These are phyloP conservation scores for Globisporangium alternatum DNA, from an alignment of 352 stramenopile species.

Conservation along the genomic window DNA sequence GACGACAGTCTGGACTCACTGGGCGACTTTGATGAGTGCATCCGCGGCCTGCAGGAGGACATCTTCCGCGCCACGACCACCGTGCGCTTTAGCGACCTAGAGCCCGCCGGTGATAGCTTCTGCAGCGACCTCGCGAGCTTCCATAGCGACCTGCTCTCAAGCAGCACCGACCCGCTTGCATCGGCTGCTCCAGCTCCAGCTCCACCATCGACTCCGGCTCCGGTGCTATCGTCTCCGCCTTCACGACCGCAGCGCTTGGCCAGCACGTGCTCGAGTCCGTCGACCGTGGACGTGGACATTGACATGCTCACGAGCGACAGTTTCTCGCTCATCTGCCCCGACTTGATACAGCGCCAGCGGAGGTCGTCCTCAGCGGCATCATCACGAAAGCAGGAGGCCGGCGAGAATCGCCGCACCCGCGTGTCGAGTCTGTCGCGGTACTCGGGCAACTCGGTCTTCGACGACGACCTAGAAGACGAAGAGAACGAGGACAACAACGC, in stretches of 20 bases:
- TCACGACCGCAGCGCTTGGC: background rate
- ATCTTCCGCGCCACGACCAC: conserved; percentile 33
- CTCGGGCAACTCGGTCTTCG: conserved; percentile 32
- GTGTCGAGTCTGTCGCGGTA: conserved; percentile 40
- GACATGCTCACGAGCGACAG: conserved; percentile 46
- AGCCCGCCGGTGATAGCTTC: conserved; percentile 7
- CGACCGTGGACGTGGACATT: conserved; percentile 46
- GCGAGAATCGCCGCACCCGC: conserved; percentile 37
- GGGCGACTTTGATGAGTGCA: conserved; percentile 41
- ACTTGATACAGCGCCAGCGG: conserved; percentile 30
- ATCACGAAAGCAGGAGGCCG: conserved; percentile 32
- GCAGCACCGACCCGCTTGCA: background rate
- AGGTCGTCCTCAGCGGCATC: conserved; percentile 11
- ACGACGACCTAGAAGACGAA: conserved; percentile 15
- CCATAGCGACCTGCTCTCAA: conserved; percentile 9
- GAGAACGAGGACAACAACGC: background rate
- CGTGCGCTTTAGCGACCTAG: conserved; percentile 14
- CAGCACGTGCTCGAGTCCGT: conserved; percentile 15
- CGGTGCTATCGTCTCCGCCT: background rate
- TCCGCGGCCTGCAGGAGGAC: conserved; percentile 54
- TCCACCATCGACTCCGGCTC: background rate
- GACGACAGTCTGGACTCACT: conserved; percentile 22
- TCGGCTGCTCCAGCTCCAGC: background rate
- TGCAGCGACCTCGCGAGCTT: conserved; percentile 11
- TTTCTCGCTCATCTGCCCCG: conserved; percentile 53